Evolutionary conservation across 306 rosid genomes (phyloP).

Genomic region (Pterocarpus macrocarpus): DNA sequence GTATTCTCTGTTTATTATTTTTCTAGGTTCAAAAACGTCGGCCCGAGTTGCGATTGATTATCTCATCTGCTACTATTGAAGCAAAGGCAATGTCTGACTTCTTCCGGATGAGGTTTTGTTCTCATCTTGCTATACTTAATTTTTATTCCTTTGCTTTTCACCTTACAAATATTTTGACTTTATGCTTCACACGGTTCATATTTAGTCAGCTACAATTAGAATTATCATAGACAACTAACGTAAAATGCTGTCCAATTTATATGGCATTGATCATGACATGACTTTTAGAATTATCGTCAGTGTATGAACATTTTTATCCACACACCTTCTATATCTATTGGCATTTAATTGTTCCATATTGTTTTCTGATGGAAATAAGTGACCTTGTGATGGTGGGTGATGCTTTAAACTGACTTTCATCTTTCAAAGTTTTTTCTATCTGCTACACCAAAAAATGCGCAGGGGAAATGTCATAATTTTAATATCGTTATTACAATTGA

Average conservation of each 20-base stretch:
- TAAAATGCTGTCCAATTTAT: no score
- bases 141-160: constrained; percentile 32
- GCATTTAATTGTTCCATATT: constrained; percentile 23
- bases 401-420: neutral
- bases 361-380: neutral
- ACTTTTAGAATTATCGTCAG: neutral
- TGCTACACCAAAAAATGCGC: neutral
- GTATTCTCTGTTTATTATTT: constrained; percentile 41
- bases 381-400: neutral
- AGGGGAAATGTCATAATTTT: neutral
- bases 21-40: constrained; percentile 86
- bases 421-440: neutral
- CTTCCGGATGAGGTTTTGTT: constrained; percentile 74
- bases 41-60: constrained; percentile 84
- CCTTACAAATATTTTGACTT: constrained; percentile 7
- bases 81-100: constrained; percentile 87
- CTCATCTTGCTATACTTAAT: constrained; percentile 25
- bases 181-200: constrained; percentile 5
- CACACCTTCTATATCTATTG: constrained; percentile 6
- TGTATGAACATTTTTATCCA: constrained; percentile 5
- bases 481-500: constrained; percentile 1
- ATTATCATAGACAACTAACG: no score
- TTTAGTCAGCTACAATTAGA: neutral
- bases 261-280: no score
- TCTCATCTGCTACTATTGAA: constrained; percentile 95